Base-by-base conservation (phyloP, 257 asterid genomes). In the Jaltomata sinuosa region DNA sequence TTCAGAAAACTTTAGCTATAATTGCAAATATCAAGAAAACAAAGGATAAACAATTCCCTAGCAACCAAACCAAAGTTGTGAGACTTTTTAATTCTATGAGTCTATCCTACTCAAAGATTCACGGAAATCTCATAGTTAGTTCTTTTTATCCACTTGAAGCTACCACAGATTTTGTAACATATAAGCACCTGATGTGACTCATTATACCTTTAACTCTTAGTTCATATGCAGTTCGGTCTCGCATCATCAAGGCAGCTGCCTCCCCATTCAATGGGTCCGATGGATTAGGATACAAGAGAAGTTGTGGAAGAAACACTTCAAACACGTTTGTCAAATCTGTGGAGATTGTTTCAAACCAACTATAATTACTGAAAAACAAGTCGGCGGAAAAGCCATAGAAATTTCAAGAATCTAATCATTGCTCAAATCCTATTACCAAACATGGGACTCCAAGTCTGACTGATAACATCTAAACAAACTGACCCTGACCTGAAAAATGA, bases 371-470 rank as follows among this genome's bases (percentile, higher is more conserved):
- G 55, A 45, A 25, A 47, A 74, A 27, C 8, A 74, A 74, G 11
- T 47, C 9, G 15, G 40, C 6, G 1, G 22, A 27, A 74, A 45
- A 74, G 38, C 38, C 36, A 25, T 11, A 54, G 59, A 32, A 71
- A 64, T 40, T 52, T 71, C 82, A 74, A 74, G 38, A 45, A 25
- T 45, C 22, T 74, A 45, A 45, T 25, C 40, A 7, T 69, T 74
- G 59, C 25, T 14, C 21, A 45, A 45, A 45, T 42, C 14, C 22
- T 7, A 68, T 87, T 94, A 96, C 99, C 99, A 64, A 95, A 95
- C 99, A 95, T 97, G 79, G 98, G 98, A 91, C 98, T 97, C 99
- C 99, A 97, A 0, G 97, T 94, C 92, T 97, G 98, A 88, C 93
- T 95, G 86, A 95, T 97, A 50, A 97, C 98, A 88, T 97, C 98